Base-by-base conservation (phyloP, 441 rosid genomes). In the Erodium texanum region DNA sequence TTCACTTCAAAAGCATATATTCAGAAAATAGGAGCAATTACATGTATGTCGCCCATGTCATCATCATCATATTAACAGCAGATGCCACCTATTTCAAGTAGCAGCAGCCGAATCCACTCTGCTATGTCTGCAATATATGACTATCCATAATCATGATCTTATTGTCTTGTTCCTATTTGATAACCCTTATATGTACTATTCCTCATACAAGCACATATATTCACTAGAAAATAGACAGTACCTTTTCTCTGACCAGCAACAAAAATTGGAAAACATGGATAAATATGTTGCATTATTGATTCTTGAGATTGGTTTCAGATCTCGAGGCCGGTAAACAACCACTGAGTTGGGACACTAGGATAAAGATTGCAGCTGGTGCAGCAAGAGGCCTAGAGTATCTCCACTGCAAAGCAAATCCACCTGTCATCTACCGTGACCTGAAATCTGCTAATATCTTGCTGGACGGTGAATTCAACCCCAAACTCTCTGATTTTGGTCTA, bases 291-390 rank as follows among this genome's bases (percentile, higher is more conserved):
- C 16, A 45, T 45, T 3, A 14, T 45, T 45, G 7, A 27, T 27
- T 27, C 1, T n/a, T n/a, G n/a, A n/a, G n/a, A n/a, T n/a, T n/a
- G n/a, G 3, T 48, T 48, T 48, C 54, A 93, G 98, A 90, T 74
- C 83, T 89, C 41, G 87, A 90, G 2, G 83, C 79, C 1, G 92
- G 90, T 78, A 83, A 74, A 79, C 83, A 80, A 63, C 83, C 66
- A 64, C 88, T 93, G 19, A 96, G 91, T 68, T 93, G 98, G 98
- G 87, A 79, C 76, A 84, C 95, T 14, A 80, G 98, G 74, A 90
- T 93, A 96, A 93, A 83, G 74, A 81, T 93, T 74, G 97, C 98
- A 75, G 96, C 97, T 1, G 98, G 98, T 67, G 98, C 96, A 75
- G 98, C 97, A 5, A 89, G 87, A 74, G 98, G 98, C 16, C 70